phyloP scores from a whole-genome alignment of 352 stramenopile species.

The Phytophthora pisi region DNA sequence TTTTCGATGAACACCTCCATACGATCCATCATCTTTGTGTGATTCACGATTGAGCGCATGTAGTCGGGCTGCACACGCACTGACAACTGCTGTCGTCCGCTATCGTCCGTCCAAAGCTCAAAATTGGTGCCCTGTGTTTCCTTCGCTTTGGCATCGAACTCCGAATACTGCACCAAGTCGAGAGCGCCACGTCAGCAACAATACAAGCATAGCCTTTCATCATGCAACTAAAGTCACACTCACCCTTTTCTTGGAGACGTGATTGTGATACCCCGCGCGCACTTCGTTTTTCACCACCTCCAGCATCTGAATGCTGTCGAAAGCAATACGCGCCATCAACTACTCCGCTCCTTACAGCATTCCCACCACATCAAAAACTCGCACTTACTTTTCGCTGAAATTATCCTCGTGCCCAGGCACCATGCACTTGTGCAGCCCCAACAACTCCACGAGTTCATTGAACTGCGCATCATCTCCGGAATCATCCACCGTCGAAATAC shows the following conservation, averaged over 20 bases:
- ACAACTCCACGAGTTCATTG: constrained; percentile 32
- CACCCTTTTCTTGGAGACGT: constrained; percentile 54
- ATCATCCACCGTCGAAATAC: constrained; percentile 35
- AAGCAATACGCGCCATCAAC: constrained; percentile 9
- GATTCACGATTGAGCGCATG: constrained; percentile 39
- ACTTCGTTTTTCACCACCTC: constrained; percentile 75
- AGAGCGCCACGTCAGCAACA: neutral
- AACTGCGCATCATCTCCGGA: constrained; percentile 27
- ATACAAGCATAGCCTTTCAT: neutral
- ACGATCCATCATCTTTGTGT: constrained; percentile 43
- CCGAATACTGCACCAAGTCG: constrained; percentile 46
- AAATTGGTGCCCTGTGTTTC: constrained; percentile 64
- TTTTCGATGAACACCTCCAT: constrained; percentile 57
- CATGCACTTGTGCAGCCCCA: constrained; percentile 55
- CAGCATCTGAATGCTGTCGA: constrained; percentile 53
- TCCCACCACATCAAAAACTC: neutral
- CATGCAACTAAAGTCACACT: neutral
- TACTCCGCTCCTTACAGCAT: neutral
- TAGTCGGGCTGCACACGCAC: constrained; percentile 57
- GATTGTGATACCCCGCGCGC: constrained; percentile 56
- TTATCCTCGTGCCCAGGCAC: constrained; percentile 40
- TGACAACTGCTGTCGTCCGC: constrained; percentile 34
- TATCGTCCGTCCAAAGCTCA: constrained; percentile 37
- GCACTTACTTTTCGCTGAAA: constrained; percentile 49
- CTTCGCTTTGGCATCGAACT: constrained; percentile 49